A percentile compares a stretch with the other conserved stretches of the same genome.
Evolutionary conservation across 1,139 yeast genomes (phyloP).

Genomic region (Nadsonia starkeyi-henricii): DNA sequence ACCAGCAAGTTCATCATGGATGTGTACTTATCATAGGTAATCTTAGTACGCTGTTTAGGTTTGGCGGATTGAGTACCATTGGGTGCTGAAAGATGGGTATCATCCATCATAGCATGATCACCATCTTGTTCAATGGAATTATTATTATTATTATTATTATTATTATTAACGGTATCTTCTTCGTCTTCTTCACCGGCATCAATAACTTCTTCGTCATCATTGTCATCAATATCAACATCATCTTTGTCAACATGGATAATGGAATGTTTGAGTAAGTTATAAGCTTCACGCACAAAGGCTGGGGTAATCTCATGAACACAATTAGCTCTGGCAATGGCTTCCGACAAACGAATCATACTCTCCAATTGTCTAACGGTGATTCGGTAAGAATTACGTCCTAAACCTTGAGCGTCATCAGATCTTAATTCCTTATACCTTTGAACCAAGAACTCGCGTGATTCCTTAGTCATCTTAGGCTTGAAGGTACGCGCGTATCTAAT

Average conservation of each 20-base stretch:
- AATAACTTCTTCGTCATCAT: constrained; percentile 6
- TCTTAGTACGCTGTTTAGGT: constrained; percentile 31
- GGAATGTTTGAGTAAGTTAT: constrained; percentile 76
- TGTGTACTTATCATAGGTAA: constrained; percentile 78
- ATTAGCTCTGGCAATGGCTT: constrained; percentile 95
- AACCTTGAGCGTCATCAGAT: constrained; percentile 84
- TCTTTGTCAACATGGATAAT: constrained; percentile 91
- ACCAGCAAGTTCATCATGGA: constrained; percentile 73
- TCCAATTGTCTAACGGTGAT: constrained; percentile 96
- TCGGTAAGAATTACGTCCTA: constrained; percentile 72
- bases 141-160: constrained; percentile 7
- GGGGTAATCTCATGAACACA: constrained; percentile 85
- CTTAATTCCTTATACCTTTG: constrained; percentile 76
- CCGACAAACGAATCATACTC: constrained; percentile 79
- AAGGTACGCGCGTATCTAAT: constrained; percentile 88
- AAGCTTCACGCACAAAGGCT: constrained; percentile 84
- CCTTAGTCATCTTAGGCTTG: constrained; percentile 76
- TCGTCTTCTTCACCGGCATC: constrained; percentile 7
- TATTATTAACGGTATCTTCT: constrained; percentile 9
- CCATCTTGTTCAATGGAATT: constrained; percentile 8
- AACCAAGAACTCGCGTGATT: constrained; percentile 68
- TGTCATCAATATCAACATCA: constrained; percentile 38
- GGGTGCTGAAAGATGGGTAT: neutral
- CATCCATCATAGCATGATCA: neutral
- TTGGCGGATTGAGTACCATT: constrained; percentile 2